These are phyloP conservation scores for Luffa aegyptiaca DNA, from an alignment of 306 rosid species.

Conservation along the genomic window DNA sequence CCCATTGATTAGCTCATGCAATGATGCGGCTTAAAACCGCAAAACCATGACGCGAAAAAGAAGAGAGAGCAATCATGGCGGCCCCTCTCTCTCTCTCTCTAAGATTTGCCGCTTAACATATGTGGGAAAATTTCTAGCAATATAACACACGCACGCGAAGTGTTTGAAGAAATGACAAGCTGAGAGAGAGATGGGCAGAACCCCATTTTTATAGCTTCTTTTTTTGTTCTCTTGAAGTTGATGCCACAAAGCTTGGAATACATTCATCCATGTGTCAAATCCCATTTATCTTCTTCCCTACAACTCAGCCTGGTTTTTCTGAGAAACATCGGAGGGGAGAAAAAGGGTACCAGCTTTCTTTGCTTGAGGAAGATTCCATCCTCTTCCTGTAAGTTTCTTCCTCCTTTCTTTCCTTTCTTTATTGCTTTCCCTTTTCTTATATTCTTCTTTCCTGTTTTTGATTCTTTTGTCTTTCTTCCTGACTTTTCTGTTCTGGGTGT, in stretches of 20 bases:
- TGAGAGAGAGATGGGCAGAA: background rate
- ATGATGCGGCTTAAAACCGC: constrained; percentile 3
- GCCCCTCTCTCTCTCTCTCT: background rate
- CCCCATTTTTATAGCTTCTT: background rate
- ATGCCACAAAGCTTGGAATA: constrained; percentile 8
- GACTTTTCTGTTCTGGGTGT: background rate
- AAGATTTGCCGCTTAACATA: background rate
- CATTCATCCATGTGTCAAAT: background rate
- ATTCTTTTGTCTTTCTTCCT: constrained; percentile 11
- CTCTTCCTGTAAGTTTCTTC: constrained; percentile 61
- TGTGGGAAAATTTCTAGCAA: background rate
- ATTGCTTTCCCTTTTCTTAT: constrained; percentile 14
- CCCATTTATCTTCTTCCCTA: background rate
- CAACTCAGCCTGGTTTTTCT: background rate
- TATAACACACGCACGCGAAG: background rate
- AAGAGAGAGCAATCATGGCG: background rate
- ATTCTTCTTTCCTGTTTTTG: constrained; percentile 23
- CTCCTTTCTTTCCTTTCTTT: constrained; percentile 7
- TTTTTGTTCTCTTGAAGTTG: background rate
- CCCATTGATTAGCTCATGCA: background rate
- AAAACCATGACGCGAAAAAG: background rate
- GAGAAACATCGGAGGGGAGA: background rate
- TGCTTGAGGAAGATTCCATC: constrained; percentile 51
- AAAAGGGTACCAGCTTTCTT: constrained; percentile 32
- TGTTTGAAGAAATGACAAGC: constrained; percentile 2